Conservation (phyloP, 306 rosid species). For the Acmispon strigosus region DNA sequence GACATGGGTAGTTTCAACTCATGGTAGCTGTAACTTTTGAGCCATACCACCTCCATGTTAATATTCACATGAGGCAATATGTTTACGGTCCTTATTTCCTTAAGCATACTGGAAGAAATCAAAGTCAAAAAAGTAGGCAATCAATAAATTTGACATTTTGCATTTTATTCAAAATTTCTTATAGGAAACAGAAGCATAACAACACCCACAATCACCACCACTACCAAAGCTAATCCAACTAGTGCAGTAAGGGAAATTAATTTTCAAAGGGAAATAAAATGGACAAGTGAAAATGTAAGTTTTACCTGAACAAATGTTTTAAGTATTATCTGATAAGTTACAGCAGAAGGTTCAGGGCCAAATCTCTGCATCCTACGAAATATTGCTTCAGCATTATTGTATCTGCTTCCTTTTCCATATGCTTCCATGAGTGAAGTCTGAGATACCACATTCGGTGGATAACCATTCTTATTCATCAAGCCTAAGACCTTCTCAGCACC, state of each 20-base stretch:
- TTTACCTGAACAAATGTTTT: conserved; percentile 74
- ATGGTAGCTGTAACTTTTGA: neutral
- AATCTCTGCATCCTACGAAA: conserved; percentile 82
- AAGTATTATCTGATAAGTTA: conserved; percentile 83
- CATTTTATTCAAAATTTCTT: neutral
- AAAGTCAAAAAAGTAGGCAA: neutral
- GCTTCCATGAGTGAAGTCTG: conserved; percentile 99
- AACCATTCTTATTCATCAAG: conserved; percentile 71
- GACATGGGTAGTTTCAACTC: neutral
- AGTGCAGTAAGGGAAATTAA: neutral
- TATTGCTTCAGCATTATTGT: conserved; percentile 83
- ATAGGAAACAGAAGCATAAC: neutral
- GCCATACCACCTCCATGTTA: neutral
- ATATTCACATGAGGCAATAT: neutral
- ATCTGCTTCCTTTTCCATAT: conserved; percentile 75
- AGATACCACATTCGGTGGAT: conserved; percentile 61
- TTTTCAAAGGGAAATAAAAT: neutral
- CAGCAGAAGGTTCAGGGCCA: conserved; percentile 91
- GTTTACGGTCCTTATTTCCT: neutral
- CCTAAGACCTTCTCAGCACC: conserved; percentile 63
- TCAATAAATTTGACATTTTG: neutral
- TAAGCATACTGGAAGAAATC: neutral
- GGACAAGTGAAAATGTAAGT: neutral
- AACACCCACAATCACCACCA: neutral
- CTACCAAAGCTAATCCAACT: neutral